These are phyloP conservation scores for Globisporangium alternatum DNA, from an alignment of 352 stramenopile genomes.

Conservation along the genomic window DNA sequence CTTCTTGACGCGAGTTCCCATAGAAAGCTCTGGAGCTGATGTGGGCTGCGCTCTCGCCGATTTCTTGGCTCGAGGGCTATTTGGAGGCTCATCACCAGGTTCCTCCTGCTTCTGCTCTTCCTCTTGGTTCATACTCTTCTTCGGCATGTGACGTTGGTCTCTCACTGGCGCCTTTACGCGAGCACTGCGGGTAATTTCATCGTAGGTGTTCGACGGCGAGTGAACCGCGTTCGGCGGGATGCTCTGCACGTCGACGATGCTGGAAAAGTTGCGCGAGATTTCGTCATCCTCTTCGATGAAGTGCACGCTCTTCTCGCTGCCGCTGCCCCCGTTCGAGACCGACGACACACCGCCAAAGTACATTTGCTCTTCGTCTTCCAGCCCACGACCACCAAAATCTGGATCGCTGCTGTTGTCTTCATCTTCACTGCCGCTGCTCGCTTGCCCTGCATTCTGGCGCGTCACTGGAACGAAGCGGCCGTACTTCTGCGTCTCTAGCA, in stretches of 20 bases:
- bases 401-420: background rate
- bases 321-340: constrained; percentile 51
- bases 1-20: constrained; percentile 1
- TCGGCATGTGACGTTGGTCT: background rate
- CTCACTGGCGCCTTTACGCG: background rate
- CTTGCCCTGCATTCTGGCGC: background rate
- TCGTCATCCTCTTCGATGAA: constrained; percentile 53
- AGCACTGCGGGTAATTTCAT: background rate
- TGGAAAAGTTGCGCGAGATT: constrained; percentile 48
- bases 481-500: constrained; percentile 39
- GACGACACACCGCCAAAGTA: constrained; percentile 77
- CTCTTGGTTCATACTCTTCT: constrained; percentile 28
- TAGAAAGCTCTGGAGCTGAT: constrained; percentile 14
- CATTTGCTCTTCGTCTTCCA: constrained; percentile 2
- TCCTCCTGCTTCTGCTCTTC: constrained; percentile 21
- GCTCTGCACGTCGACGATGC: constrained; percentile 31
- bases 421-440: background rate
- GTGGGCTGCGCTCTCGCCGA: constrained; percentile 19
- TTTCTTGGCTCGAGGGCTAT: constrained; percentile 30
- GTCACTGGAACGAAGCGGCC: constrained; percentile 32
- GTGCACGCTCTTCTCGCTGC: constrained; percentile 54
- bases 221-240: background rate
- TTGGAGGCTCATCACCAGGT: constrained; percentile 7
- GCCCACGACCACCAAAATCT: background rate
- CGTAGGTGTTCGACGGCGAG: constrained; percentile 4